Evolutionary conservation across 345 rosid genomes (phyloP).

Genomic region (Lagerstroemia speciosa): DNA sequence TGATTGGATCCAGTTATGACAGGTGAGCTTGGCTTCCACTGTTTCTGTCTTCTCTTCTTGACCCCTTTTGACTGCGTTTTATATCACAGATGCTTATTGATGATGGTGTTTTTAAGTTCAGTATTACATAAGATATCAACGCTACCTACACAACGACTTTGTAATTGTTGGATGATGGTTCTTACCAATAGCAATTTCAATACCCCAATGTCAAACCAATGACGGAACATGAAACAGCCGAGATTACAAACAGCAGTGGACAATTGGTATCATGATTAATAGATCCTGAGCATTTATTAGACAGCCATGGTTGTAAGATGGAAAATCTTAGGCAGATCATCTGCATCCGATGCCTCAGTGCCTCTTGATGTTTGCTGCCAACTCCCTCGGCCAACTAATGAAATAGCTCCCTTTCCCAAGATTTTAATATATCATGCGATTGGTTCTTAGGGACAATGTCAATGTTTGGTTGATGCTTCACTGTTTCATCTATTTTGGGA

Average conservation of each 20-base stretch:
- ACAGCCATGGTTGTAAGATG: too few species aligned
- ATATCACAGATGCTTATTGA: background rate
- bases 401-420: background rate
- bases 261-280: background rate
- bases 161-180: background rate
- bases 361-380: background rate
- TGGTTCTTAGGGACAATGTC: background rate
- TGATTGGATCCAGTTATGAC: slow-evolving; percentile 72
- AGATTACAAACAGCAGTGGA: background rate
- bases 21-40: slow-evolving; percentile 29
- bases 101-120: background rate
- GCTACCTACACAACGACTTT: background rate
- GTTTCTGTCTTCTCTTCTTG: background rate
- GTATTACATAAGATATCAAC: background rate
- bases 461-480: background rate
- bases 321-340: background rate
- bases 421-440: background rate
- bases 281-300: too few species aligned
- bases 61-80: too few species aligned
- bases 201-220: background rate
- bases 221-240: background rate
- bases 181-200: background rate
- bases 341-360: background rate
- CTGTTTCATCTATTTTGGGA: background rate
- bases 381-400: background rate